A percentile compares a stretch with the other conserved stretches of the same genome.
phyloP scores from a whole-genome alignment of 148 eudicot species.

The Dysphania ambrosioides region DNA sequence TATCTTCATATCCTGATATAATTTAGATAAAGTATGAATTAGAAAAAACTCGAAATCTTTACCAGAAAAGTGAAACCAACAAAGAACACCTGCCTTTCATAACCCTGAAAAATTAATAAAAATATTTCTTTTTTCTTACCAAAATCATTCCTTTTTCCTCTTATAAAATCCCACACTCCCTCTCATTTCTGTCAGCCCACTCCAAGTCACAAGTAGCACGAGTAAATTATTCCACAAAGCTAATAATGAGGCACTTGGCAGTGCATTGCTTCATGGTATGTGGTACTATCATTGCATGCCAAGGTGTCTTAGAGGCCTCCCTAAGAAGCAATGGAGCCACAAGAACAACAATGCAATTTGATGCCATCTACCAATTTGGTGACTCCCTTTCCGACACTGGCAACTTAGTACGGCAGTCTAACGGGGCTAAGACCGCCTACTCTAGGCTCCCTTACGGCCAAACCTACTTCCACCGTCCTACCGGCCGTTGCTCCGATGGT shows the following conservation, averaged over 20 bases:
- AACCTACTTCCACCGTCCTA: slow-evolving; percentile 38
- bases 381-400: slow-evolving; percentile 47
- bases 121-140: slow-evolving; percentile 3
- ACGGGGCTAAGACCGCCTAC: slow-evolving; percentile 6
- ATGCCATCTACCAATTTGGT: slow-evolving; percentile 41
- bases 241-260: slow-evolving; percentile 20
- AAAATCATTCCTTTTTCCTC: background rate
- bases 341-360: slow-evolving; percentile 20
- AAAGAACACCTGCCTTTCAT: slow-evolving; percentile 14
- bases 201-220: background rate
- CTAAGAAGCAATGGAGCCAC: background rate
- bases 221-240: background rate
- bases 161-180: background rate
- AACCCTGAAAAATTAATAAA: background rate
- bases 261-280: background rate
- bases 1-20: too few relatives aligned
- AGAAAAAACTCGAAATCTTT: too few relatives aligned
- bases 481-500: slow-evolving; percentile 46
- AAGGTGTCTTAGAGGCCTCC: background rate
- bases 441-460: slow-evolving; percentile 34
- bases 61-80: slow-evolving; percentile 6
- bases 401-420: slow-evolving; percentile 26
- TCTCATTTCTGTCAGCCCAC: background rate
- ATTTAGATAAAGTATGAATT: too few relatives aligned
- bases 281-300: background rate